Base-by-base conservation (phyloP, 305 asterid species). In the Salvia sclarea region DNA sequence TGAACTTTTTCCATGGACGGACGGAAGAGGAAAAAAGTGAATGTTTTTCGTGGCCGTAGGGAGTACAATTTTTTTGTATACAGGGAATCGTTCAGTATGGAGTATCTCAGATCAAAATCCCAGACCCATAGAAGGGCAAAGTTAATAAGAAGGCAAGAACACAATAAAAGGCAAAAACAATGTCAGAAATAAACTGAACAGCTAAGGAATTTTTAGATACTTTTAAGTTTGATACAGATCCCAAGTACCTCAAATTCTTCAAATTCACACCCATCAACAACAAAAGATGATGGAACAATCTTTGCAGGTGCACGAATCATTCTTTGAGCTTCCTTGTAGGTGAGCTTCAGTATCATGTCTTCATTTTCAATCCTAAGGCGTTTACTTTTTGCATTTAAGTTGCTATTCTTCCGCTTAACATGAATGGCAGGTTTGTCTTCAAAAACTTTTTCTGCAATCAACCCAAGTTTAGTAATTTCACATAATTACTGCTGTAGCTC, bases 301-400 rank as follows among this genome's bases (percentile, higher is more conserved):
- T 81, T 68, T 30, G 82, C 83, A 79, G 90, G 86, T 38, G 88
- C 85, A n/a, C 98, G 97, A 76, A 94, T 76, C 82, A 91, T 71
- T 61, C 81, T 82, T 81, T 94, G 99, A 79, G 96, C 96, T 87
- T 87, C 85, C 64, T 77, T 80, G 84, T 81, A 85, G 18, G 97
- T 86, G 82, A 94, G 78, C 71, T 91, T 86, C 80, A 94, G 80
- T 35, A 89, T 61, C 70, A 64, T 74, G 70, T 88, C 85, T 65
- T 79, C 87, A 43, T 71, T 82, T 55, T 84, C 98, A 66, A 86
- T 76, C 79, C 87, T 78, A 48, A 70, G 82, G 70, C 87, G 93
- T 78, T 89, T 91, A 72, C 71, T 75, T 75, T 85, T 91, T 5
- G 83, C 78, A 78, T 83, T 82, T 63, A 79, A 63, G 64, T 76